These are phyloP conservation scores for Pichia nanzhaoensis DNA, from an alignment of 805 yeast genomes.

Conservation along the genomic window DNA sequence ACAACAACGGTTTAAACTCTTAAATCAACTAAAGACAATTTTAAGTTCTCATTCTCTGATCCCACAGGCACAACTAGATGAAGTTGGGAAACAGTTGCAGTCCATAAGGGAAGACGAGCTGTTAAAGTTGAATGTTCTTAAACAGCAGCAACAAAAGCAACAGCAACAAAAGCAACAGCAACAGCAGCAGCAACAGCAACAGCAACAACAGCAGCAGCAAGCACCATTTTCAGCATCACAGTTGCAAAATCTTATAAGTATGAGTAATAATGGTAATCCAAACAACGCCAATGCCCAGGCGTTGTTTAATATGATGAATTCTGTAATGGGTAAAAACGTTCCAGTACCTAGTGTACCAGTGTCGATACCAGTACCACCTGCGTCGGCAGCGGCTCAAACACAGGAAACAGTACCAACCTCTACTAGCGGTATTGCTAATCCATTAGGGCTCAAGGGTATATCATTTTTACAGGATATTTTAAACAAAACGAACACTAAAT, in stretches of 20 bases:
- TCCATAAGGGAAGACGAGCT: slow-evolving; percentile 31
- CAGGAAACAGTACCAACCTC: too few species aligned
- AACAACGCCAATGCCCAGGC: slow-evolving; percentile 13
- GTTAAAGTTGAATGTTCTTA: slow-evolving; percentile 21
- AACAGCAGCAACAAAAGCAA: slow-evolving; percentile 19
- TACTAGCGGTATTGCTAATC: not conserved
- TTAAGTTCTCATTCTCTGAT: slow-evolving; percentile 27
- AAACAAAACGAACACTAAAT: slow-evolving; percentile 8
- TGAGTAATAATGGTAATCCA: slow-evolving; percentile 2
- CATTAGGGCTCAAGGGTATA: slow-evolving; percentile 16
- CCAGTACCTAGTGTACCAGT: not conserved
- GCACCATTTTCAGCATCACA: slow-evolving; percentile 14
- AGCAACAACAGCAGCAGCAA: not conserved
- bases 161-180: slow-evolving; percentile 19
- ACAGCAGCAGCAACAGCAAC: slow-evolving; percentile 13
- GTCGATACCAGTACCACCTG: not conserved
- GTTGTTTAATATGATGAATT: slow-evolving; percentile 22
- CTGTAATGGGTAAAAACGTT: slow-evolving; percentile 13
- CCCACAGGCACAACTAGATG: slow-evolving; percentile 27
- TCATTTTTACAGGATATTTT: slow-evolving; percentile 18
- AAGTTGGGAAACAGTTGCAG: slow-evolving; percentile 28
- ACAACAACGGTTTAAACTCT: slow-evolving; percentile 37
- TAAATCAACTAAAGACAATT: slow-evolving; percentile 37
- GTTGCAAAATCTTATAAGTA: slow-evolving; percentile 14
- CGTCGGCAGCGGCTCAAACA: not conserved